Base-by-base conservation (phyloP, 495 filamentous ascomycete genomes). In the Melanomma pulvis-pyrius region DNA sequence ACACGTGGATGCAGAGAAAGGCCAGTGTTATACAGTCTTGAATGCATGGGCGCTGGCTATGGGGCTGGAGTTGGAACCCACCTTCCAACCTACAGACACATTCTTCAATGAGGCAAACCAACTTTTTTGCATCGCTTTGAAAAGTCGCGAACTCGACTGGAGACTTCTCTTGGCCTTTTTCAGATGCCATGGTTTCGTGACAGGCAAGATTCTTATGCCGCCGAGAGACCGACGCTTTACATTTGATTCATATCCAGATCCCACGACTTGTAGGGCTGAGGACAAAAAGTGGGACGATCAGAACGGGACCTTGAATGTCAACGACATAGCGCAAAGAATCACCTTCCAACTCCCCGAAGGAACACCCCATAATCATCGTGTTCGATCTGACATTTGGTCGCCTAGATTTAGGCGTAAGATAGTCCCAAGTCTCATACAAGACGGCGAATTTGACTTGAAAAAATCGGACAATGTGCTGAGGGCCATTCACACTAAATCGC, bases 31-130 rank as follows among this genome's bases (percentile, higher is more conserved):
- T 24, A 25, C 41, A 46, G 25, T 59, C 6, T 48, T 56, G 17
- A 47, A 13, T 34, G 41, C 50, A 12, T 64, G 47, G 61, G 36
- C 61, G n/a, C 17, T 64, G 21, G 49, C 52, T 4, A 56, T 57
- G 34, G 25, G 41, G 39, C 51, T 64, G 17, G 25, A 32, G 22
- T n/a, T 51, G 24, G 26, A 61, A 17, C 11, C 9, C 12, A 46
- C 39, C 4, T 51, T 53, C 46, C 19, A 11, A 3, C 44, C 30
- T 5, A 19, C 5, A 34, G 22, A 49, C 6, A 8, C 47, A 39
- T 53, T 51, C 47, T 21, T 19, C 25, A n/a, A 5, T 11, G 26
- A 51, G 3, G 24, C 47, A 5, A 21, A 3, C 13, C 17, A 61
- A 4, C 17, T 52, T n/a, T 11, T 61, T 34, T n/a, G 19, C 19